A percentile compares a stretch with the other conserved stretches of the same genome.
These are phyloP conservation scores for Xylaria arbuscula DNA, from an alignment of 2,329 filamentous ascomycete species.

Conservation along the genomic window DNA sequence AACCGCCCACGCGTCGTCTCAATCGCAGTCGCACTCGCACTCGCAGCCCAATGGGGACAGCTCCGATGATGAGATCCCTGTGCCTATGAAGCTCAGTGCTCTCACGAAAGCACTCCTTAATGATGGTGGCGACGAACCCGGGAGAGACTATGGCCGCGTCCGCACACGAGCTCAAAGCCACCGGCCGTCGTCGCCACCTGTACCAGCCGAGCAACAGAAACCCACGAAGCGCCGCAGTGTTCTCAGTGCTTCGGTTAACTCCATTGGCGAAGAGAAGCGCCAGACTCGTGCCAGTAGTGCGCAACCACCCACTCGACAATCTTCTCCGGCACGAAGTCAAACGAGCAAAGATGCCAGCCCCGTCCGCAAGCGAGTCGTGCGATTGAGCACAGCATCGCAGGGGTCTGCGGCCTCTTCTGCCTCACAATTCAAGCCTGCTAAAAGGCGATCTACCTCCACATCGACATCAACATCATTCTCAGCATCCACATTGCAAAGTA, in stretches of 20 bases:
- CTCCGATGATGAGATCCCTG: constrained; percentile 92
- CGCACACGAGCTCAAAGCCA: constrained; percentile 58
- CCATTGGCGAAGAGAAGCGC: constrained; percentile 58
- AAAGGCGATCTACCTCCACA: constrained; percentile 61
- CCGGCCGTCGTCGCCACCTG: constrained; percentile 58
- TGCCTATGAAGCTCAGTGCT: constrained; percentile 93
- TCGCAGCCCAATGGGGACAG: constrained; percentile 74
- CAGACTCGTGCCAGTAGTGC: constrained; percentile 61
- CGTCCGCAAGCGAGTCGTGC: constrained; percentile 66
- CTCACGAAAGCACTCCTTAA: constrained; percentile 87
- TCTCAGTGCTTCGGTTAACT: constrained; percentile 58
- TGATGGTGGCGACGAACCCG: constrained; percentile 65
- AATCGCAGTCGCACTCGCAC: constrained; percentile 53
- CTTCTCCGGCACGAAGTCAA: constrained; percentile 58
- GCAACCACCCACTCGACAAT: constrained; percentile 56
- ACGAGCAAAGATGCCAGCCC: constrained; percentile 62
- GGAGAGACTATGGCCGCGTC: constrained; percentile 56
- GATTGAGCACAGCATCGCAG: constrained; percentile 63
- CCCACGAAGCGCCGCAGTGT: constrained; percentile 61
- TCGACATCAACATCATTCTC: constrained; percentile 47
- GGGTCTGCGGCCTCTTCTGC: constrained; percentile 39
- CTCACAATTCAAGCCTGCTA: constrained; percentile 51
- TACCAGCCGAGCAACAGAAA: constrained; percentile 44
- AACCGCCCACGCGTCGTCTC: constrained; percentile 43
- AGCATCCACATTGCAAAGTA: constrained; percentile 52